A percentile compares a stretch with the other conserved stretches of the same genome.
Conservation (phyloP, 2,329 filamentous ascomycete species). For the Colletotrichum sublineola region DNA sequence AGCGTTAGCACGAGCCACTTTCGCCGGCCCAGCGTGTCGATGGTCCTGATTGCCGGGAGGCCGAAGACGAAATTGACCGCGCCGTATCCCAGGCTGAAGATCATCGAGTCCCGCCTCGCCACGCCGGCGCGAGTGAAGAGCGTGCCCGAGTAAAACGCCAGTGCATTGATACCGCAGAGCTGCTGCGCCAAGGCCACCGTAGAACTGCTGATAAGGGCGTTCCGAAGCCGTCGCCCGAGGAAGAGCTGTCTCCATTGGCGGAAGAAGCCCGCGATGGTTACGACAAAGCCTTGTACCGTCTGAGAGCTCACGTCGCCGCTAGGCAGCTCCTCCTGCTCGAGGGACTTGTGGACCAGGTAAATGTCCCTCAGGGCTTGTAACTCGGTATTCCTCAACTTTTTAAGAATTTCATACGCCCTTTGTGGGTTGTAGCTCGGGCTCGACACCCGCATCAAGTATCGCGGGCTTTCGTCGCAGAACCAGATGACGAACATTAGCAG, state of each 20-base stretch:
- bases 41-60: conserved; percentile 56
- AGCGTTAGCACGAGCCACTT: conserved; percentile 59
- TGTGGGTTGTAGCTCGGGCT: conserved; percentile 52
- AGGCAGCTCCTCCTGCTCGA: conserved; percentile 47
- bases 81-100: conserved; percentile 53
- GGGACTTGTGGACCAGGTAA: conserved; percentile 54
- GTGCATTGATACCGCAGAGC: conserved; percentile 54
- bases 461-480: conserved; percentile 57
- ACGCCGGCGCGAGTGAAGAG: conserved; percentile 46
- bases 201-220: conserved; percentile 50
- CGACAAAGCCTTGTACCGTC: conserved; percentile 5
- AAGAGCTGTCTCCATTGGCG: conserved; percentile 49
- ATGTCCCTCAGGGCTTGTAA: conserved; percentile 58
- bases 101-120: conserved; percentile 46
- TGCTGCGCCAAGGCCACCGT: conserved; percentile 52
- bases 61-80: conserved; percentile 59
- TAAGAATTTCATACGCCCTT: conserved; percentile 51
- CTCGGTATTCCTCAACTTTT: conserved; percentile 55
- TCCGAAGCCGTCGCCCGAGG: conserved; percentile 48
- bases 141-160: conserved; percentile 59
- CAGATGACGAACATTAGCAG: conserved; percentile 50
- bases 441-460: conserved; percentile 54
- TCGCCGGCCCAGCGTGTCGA: conserved; percentile 57
- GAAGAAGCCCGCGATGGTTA: conserved; percentile 47
- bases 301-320: background rate